phyloP scores from a whole-genome alignment of 1,139 yeast species.

The Yamadazyma spencermartinsiae region DNA sequence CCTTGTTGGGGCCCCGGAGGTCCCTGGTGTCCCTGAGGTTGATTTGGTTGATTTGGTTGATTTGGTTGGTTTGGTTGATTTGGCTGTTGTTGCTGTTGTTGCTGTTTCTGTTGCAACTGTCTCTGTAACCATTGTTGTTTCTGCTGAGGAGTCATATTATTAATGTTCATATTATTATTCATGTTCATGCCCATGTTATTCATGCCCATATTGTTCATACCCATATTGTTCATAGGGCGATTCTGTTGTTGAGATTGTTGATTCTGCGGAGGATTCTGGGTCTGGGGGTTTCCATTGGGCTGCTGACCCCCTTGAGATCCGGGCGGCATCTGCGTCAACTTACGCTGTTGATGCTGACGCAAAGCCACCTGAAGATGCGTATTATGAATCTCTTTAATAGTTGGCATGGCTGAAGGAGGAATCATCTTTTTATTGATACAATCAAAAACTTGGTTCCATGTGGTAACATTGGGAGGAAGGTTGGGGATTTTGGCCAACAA shows the following conservation, averaged over 20 bases:
- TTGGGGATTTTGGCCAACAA: constrained; percentile 71
- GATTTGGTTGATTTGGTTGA: constrained; percentile 10
- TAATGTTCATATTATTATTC: constrained; percentile 17
- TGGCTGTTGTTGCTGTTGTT: constrained; percentile 6
- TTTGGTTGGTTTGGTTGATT: constrained; percentile 8
- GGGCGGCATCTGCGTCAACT: constrained; percentile 20
- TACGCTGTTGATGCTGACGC: constrained; percentile 37
- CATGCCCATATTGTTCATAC: constrained; percentile 11
- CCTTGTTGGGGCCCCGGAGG: constrained; percentile 12
- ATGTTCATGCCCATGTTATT: constrained; percentile 12
- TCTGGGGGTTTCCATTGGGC: constrained; percentile 13
- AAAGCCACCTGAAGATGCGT: constrained; percentile 47
- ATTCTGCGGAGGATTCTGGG: constrained; percentile 17
- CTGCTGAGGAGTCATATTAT: constrained; percentile 36
- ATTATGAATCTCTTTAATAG: constrained; percentile 61
- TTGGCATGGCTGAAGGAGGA: constrained; percentile 53
- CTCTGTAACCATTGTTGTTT: constrained; percentile 37
- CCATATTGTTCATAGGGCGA: constrained; percentile 7
- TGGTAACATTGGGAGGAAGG: constrained; percentile 76
- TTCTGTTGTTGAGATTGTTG: constrained; percentile 18
- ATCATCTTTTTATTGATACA: constrained; percentile 60
- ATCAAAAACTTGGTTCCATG: constrained; percentile 83
- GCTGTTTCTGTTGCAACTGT: constrained; percentile 29
- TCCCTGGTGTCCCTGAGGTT: constrained; percentile 8
- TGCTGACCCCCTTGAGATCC: neutral